A percentile compares a stretch with the other conserved stretches of the same genome.
These are phyloP conservation scores for Evernia prunastri DNA, from an alignment of 495 filamentous ascomycete genomes.

Conservation along the genomic window DNA sequence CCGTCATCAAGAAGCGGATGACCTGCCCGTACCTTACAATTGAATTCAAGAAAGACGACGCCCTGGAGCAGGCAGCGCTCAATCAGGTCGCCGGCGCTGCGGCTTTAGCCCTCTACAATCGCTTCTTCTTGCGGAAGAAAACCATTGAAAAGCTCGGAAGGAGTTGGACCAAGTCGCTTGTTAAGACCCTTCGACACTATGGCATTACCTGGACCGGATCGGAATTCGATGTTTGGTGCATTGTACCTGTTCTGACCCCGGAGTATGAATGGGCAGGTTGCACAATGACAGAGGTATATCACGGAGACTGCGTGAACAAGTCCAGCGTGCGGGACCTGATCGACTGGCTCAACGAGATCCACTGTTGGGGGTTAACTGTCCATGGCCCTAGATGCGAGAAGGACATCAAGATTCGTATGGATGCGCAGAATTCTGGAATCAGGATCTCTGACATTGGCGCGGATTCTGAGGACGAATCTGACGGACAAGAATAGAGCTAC, in stretches of 20 bases:
- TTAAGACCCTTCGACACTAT: constrained; percentile 5
- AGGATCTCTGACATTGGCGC: too few relatives aligned
- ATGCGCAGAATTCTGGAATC: too few relatives aligned
- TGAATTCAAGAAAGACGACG: constrained; percentile 15
- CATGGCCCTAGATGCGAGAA: constrained; percentile 5
- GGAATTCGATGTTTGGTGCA: constrained; percentile 4
- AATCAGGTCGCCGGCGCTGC: constrained; percentile 7
- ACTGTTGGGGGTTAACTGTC: constrained; percentile 15
- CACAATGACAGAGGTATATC: background rate
- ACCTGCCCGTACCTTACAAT: constrained; percentile 12
- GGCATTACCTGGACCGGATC: constrained; percentile 7
- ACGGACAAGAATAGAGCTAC: too few relatives aligned
- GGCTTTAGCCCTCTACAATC: constrained; percentile 5
- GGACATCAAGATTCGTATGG: constrained; percentile 8
- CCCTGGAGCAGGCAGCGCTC: background rate
- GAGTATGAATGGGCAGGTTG: constrained; percentile 1
- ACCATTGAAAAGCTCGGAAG: background rate
- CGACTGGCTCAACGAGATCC: constrained; percentile 17
- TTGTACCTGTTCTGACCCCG: background rate
- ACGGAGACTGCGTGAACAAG: background rate
- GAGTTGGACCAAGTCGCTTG: background rate
- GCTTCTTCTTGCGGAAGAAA: constrained; percentile 3
- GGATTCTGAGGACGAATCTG: too few relatives aligned
- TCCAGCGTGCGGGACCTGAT: background rate
- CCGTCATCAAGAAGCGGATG: background rate